Base-by-base conservation (phyloP, 2,329 filamentous ascomycete genomes). In the Didymosphaeria variabile region DNA sequence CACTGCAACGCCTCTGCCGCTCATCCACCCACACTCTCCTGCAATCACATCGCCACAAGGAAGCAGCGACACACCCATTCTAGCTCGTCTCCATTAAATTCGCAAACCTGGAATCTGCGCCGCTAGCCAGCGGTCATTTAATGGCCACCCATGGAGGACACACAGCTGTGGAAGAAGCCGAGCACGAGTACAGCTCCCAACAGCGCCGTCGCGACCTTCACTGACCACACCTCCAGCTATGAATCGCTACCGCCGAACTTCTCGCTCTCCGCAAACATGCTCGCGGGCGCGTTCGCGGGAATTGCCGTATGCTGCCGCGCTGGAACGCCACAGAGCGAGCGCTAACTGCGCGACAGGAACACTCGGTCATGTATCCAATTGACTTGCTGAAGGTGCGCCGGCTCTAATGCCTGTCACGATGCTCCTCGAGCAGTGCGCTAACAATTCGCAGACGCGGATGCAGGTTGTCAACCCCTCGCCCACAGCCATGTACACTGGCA, bases 341-440 rank as follows among this genome's bases (percentile, higher is more conserved):
- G 60, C 77, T 69, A 65, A 78, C 63, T 53, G 49, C 68, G 64
- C 63, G 52, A 65, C 62, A 97, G 94, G 94, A 98, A 83, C 94
- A 98, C 81, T 96, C 94, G 61, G 94, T 97, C 73, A 98, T 99
- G 95, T 99, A 99, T 78, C 95, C 95, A 21, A 91, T 99, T 76
- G 95, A 99, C 83, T 88, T 97, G 70, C 91, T 99, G 77, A 99
- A 99, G 91, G 95, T 97, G 79, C 67, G 83, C 73, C 55, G 59
- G 61, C 62, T 42, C 36, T 21, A 10, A 17, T 46, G 7, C 6
- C 29, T 17, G 49, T 42, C 12, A 36, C 42, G 29, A 57, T 34
- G 8, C 40, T 36, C 46, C 54, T n/a, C 42, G 58, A 53, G 36
- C 56, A 45, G 49, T 57, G 64, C 61, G 68, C 68, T 75, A 65